Evolutionary conservation across 2,329 filamentous ascomycete genomes (phyloP), one percentile per base, ranked within the genome.

Genomic region (Amauroascus niger): DNA sequence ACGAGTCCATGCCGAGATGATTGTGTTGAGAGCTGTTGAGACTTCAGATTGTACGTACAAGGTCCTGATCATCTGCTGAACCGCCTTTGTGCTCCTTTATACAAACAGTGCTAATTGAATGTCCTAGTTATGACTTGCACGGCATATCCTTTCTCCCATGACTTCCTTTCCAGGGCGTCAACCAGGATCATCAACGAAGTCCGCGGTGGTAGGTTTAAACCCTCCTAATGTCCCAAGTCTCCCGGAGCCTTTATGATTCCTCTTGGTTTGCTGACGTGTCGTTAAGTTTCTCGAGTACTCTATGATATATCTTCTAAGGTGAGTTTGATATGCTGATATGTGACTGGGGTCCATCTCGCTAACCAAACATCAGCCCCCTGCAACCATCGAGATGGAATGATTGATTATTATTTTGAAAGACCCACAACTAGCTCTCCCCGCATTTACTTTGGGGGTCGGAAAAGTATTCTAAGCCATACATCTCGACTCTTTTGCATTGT

Each of bases 181-280:
- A 77, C 47, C 77, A 74, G 83, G 56, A 90, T 90, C 62, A 79
- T 86, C 53, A 90, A 88, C 63, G 83, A 87, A 69, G 83, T 88
- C 0, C 74, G 84, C 51, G 86, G 86, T 30, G 41, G 41, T 45
- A 45, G 8, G 41, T 45, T 16, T 30, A 28, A n/a, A 7, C n/a
- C 41, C 41, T 41, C 18, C n/a, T 20, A 32, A 4, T 9, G 16
- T 1, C 16, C 4, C 7, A 30, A 13, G 3, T 26, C 13, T 3
- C 14, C 20, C 13, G 7, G 30, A 6, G 6, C 28, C 6, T 32
- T 6, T 8, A n/a, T 8, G 3, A 13, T 35, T 22, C 3, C 14
- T 37, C 45, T 49, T 28, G 28, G 26, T 40, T 1, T 28, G 28
- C 37, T 45, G 13, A 45, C 41, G 7, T 28, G 24, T 3, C 13